Percentiles rank a stretch among this genome's conserved stretches.
Evolutionary conservation across 306 rosid species (phyloP).

Genomic region (Cotoneaster glaucophyllus): DNA sequence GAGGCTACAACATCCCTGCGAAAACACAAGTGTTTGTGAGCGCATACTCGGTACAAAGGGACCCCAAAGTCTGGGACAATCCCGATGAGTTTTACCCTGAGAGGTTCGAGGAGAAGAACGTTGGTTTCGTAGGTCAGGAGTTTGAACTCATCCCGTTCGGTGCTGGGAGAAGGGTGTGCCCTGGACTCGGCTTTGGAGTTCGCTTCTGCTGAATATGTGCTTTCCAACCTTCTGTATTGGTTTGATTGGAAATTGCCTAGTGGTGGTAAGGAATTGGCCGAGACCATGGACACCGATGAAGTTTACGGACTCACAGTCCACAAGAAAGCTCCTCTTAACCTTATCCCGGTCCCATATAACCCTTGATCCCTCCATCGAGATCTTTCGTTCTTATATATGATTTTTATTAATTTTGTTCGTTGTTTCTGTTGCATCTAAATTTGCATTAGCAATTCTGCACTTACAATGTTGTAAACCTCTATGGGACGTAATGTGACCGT

Average conservation of each 20-base stretch:
- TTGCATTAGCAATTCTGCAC: too few relatives aligned
- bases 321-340: slow-evolving; percentile 29
- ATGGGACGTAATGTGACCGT: too few relatives aligned
- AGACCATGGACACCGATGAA: slow-evolving; percentile 23
- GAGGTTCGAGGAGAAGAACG: slow-evolving; percentile 8
- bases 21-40: slow-evolving; percentile 33
- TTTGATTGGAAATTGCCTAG: slow-evolving; percentile 37
- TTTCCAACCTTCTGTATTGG: slow-evolving; percentile 32
- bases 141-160: slow-evolving; percentile 21
- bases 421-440: too few relatives aligned
- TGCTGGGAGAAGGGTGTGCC: slow-evolving; percentile 33
- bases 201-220: not conserved
- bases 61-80: slow-evolving; percentile 26
- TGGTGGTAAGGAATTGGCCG: not conserved
- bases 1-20: slow-evolving; percentile 33
- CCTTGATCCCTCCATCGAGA: not conserved
- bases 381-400: too few relatives aligned
- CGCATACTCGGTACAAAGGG: slow-evolving; percentile 41
- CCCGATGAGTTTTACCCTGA: slow-evolving; percentile 34
- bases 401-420: too few relatives aligned
- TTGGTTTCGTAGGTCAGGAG: slow-evolving; percentile 25
- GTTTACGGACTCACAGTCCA: slow-evolving; percentile 3
- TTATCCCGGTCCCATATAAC: slow-evolving; percentile 17
- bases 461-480: not conserved
- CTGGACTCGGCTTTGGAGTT: slow-evolving; percentile 19